Base-by-base conservation (phyloP, 164 flowering plant species). In the Litsea cubeba region DNA sequence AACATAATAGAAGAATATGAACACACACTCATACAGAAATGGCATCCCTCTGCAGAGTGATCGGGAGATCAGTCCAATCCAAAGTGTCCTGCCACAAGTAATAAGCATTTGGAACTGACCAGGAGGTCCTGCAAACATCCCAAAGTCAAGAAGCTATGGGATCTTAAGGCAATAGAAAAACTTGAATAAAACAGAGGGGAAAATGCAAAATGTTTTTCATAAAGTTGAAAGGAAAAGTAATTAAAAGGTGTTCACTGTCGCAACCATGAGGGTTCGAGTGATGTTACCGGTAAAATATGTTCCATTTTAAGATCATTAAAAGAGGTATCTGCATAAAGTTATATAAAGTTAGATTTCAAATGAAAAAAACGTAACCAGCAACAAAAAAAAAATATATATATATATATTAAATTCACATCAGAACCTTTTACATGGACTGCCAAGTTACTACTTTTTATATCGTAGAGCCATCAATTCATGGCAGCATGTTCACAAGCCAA, bases 11-110 rank as follows among this genome's bases (percentile, higher is more conserved):
- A 71, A 50, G 40, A 26, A 24, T 8, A 65, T 26, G 62, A 77
- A 76, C 97, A 30, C 35, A 30, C 35, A 30, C 5, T 30, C 35
- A 81, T 82, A 91, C 99, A 79, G 84, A 46, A 70, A 87, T 63
- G 70, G 92, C 97, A 88, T 90, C 92, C 68, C 96, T 98, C 74
- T 91, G 94, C 70, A 95, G 68, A 40, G 87, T 88, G 72, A 95
- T 85, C 15, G 88, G 78, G 68, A 91, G 78, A 81, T 89, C 97
- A 69, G 94, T 88, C 84, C 89, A 84, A 76, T 93, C 99, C 63
- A 91, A 97, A 20, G 92, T 90, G 81, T 93, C 99, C 84, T 75
- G 99, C 85, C 14, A 93, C 93, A 79, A 91, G 90, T 81, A 95
- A 79, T 67, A 96, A 93, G 83, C 99, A 95, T 77, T 85, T 88